A percentile compares a stretch with the other conserved stretches of the same genome.
Conservation (phyloP, 1,284 basidiomycete species). For the Thecaphora thlaspeos region DNA sequence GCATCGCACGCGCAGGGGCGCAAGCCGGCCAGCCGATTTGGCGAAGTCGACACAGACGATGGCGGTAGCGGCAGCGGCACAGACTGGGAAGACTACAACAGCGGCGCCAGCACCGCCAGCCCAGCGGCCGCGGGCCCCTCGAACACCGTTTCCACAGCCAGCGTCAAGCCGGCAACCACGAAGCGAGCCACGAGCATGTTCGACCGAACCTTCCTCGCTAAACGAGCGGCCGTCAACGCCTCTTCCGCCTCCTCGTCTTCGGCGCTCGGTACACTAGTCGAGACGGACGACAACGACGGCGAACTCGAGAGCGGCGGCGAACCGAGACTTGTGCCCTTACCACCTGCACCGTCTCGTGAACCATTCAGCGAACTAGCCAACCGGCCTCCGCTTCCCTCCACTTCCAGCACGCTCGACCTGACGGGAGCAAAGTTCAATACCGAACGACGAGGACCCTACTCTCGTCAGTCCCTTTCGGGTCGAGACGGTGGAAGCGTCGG, state of each 20-base stretch:
- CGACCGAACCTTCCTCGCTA: constrained; percentile 6
- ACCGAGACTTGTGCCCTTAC: background rate
- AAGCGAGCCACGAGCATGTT: constrained; percentile 1
- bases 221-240: background rate
- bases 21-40: background rate
- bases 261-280: background rate
- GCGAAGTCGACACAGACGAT: background rate
- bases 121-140: background rate
- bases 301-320: background rate
- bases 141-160: background rate
- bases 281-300: background rate
- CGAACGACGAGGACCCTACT: background rate
- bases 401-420: background rate
- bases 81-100: constrained; percentile 10
- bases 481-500: background rate
- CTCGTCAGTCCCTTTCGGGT: background rate
- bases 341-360: background rate
- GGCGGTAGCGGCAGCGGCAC: constrained; percentile 4
- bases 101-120: background rate
- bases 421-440: background rate
- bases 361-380: constrained; percentile 1
- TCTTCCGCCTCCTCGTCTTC: background rate
- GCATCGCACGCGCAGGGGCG: background rate
- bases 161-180: background rate
- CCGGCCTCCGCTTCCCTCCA: background rate